Base-by-base conservation (phyloP, 257 asterid species). In the Coffea eugenioides region DNA sequence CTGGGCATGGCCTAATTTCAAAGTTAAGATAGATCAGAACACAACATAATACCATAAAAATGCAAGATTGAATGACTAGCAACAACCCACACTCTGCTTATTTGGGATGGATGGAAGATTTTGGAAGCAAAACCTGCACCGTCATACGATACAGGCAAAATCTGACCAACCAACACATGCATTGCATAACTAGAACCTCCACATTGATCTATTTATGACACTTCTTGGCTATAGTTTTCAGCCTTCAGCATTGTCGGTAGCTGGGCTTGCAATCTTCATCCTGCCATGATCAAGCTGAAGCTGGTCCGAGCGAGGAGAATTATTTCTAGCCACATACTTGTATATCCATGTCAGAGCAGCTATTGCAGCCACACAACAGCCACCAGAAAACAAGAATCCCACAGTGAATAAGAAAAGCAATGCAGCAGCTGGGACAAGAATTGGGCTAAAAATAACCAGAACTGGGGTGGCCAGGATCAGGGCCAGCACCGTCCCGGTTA, bases 311-410 rank as follows among this genome's bases (percentile, higher is more conserved):
- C 79, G 73, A 21, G 54, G 64, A 8, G 64, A 82, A 71, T 66
- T 75, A 75, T 81, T 82, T 45, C 86, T 86, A 12, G 84, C 52
- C 66, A 77, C 75, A 23, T 83, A 81, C 20, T 49, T 83, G 82
- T 84, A 88, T 34, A 68, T 41, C 82, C 85, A 82, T 57, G 70
- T 23, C 54, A 73, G 25, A 4, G 81, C 86, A 45, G 77, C 84
- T 78, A 86, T 8, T 3, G 85, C 87, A 43, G 77, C 87, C 76
- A 78, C 69, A 1, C 77, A 80, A 69, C 77, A 86, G 36, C 81
- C 81, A 18, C 88, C 87, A 8, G 87, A 78, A 73, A 81, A 80
- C 79, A 88, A 76, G 73, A 88, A 88, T 21, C 86, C 87, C 1
- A 74, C 64, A 20, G 74, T 72, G 79, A 83, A 71, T 76, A 86